phyloP scores from a whole-genome alignment of 208 protist species.

The Crithidia expoeki region DNA sequence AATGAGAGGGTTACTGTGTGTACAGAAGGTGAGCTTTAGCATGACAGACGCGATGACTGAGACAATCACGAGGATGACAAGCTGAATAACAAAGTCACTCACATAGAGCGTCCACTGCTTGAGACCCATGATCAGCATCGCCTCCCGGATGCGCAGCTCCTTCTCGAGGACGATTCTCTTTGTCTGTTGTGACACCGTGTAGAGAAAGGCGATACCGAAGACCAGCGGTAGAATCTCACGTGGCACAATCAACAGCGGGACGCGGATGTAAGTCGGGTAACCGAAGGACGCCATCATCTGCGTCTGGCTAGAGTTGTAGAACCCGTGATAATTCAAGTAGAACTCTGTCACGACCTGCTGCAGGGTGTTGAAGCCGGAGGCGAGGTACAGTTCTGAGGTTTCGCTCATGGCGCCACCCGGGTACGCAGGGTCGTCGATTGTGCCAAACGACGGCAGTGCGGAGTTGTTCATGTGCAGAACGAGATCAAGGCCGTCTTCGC shows the following conservation, averaged over 20 bases:
- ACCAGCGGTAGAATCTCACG: too few species aligned
- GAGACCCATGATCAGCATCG: constrained; percentile 91
- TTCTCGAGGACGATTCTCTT: constrained; percentile 86
- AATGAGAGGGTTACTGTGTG: constrained; percentile 42
- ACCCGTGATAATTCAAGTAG: too few species aligned
- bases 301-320: too few species aligned
- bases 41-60: constrained; percentile 52
- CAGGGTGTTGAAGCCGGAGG: constrained; percentile 39
- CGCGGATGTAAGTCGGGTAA: too few species aligned
- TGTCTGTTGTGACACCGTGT: constrained; percentile 73
- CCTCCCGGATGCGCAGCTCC: constrained; percentile 85
- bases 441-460: constrained; percentile 20
- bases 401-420: constrained; percentile 15
- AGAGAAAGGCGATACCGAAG: constrained; percentile 52
- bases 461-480: constrained; percentile 35
- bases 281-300: too few species aligned
- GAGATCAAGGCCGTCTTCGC: constrained; percentile 17
- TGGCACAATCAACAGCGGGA: too few species aligned
- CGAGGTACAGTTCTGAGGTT: constrained; percentile 2
- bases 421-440: constrained; percentile 10
- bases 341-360: constrained; percentile 30
- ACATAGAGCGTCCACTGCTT: constrained; percentile 55
- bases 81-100: constrained; percentile 58
- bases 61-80: constrained; percentile 48
- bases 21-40: constrained; percentile 52